Evolutionary conservation across 2,329 filamentous ascomycete species (phyloP).

Genomic region (Botrytis hyacinthi): DNA sequence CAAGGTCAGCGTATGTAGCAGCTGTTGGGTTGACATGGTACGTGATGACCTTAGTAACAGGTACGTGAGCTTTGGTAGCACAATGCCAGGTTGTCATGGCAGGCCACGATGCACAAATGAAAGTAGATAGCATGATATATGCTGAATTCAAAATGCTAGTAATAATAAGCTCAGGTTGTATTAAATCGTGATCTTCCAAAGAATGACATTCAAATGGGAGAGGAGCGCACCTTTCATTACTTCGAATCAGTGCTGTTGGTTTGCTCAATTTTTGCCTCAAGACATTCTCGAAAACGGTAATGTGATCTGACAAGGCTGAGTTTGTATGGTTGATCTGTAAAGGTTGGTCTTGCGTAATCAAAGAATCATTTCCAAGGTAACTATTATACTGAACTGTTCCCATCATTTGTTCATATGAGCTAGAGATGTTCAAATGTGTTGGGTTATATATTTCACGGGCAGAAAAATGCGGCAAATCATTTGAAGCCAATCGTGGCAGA

Average conservation of each 20-base stretch:
- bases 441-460: background rate
- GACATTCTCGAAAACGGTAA: slow-evolving; percentile 6
- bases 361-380: slow-evolving; percentile 2
- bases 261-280: slow-evolving; percentile 9
- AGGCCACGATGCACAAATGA: slow-evolving; percentile 16
- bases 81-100: slow-evolving; percentile 6
- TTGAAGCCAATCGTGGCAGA: background rate
- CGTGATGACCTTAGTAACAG: background rate
- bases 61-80: slow-evolving; percentile 14
- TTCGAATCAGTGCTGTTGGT: background rate
- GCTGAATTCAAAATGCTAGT: slow-evolving; percentile 1
- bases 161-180: slow-evolving; percentile 3
- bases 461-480: slow-evolving; percentile 3
- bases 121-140: slow-evolving; percentile 19
- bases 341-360: background rate
- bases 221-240: slow-evolving; percentile 15
- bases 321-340: slow-evolving; percentile 9
- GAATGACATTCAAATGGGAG: background rate
- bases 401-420: slow-evolving; percentile 14
- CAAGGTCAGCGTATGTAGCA: slow-evolving; percentile 13
- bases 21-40: slow-evolving; percentile 16
- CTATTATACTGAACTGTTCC: slow-evolving; percentile 11
- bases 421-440: background rate
- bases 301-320: slow-evolving; percentile 13
- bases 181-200: background rate